Evolutionary conservation across 495 filamentous ascomycete genomes (phyloP), one percentile per base, ranked within the genome.

Genomic region (Aspergillus olivimuriae): DNA sequence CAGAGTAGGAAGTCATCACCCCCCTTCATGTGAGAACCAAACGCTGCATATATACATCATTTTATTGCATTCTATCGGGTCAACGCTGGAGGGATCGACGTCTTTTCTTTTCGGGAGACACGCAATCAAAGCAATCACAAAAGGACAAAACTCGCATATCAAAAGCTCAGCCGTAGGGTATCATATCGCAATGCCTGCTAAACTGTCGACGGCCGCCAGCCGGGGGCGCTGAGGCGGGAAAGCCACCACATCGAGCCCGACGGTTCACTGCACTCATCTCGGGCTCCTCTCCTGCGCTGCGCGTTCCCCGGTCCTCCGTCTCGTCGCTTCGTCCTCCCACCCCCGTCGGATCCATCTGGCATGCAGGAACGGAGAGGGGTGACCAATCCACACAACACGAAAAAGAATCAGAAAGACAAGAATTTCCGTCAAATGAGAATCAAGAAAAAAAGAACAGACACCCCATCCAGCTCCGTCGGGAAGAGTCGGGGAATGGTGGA

Each of bases 131-230:
- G n/a, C n/a, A n/a, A n/a, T n/a, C n/a, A 28, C 11, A 28, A 28
- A 6, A 28, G 11, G 24, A 28, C 5, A 28, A 6, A 5, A 28
- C 11, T 28, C 24, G 24, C 24, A 28, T 6, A 28, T 28, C 24
- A 28, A 51, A 56, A 68, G 61, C 59, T 68, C 63, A 61, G 63
- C 63, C 61, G 63, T 70, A 68, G 66, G 66, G 66, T 70, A 70
- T 70, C 66, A 70, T 66, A 67, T 66, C 63, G 60, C 66, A 69
- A 70, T 65, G 66, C 66, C 66, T 66, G 66, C 64, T 70, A 66
- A 70, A 65, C 57, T 57, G 59, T 56, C 56, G 62, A 70, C 66
- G 66, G 64, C 58, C 61, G 63, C 66, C 62, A 60, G 58, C 51
- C 49, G 56, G 58, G n/a, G 17, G 51, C 53, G 46, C 46, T 51